These are phyloP conservation scores for Cercospora sp. DNA, from an alignment of 2,329 filamentous ascomycete genomes.

Conservation along the genomic window DNA sequence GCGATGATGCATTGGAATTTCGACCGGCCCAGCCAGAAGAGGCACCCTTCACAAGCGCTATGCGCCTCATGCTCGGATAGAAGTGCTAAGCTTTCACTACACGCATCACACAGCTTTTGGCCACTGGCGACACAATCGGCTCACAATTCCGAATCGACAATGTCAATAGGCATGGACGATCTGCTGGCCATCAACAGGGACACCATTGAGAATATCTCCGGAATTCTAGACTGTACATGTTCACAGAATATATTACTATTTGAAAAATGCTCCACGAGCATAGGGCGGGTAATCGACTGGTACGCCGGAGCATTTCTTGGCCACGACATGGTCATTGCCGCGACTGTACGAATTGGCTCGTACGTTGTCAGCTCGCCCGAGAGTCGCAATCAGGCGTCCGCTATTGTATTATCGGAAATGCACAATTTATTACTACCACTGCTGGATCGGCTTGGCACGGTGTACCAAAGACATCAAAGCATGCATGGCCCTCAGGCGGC, in stretches of 20 bases:
- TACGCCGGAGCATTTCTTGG: not conserved
- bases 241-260: not conserved
- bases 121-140: not conserved
- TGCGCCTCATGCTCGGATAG: not conserved
- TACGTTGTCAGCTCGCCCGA: not conserved
- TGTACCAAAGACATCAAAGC: not conserved
- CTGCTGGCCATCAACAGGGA: not conserved
- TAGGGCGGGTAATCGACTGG: not conserved
- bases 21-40: not conserved
- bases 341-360: not conserved
- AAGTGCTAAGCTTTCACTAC: not conserved
- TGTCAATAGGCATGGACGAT: not conserved
- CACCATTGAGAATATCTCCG: not conserved
- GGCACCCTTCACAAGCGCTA: not conserved
- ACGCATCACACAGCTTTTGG: not conserved
- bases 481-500: not conserved
- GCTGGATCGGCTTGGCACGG: not conserved
- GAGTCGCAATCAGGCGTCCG: not conserved
- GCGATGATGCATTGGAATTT: not conserved
- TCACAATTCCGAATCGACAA: not conserved
- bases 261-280: not conserved
- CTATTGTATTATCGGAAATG: not conserved
- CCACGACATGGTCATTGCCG: not conserved
- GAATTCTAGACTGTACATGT: not conserved
- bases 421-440: not conserved